Evolutionary conservation across 805 yeast genomes (phyloP), one percentile per base, ranked within the genome.

Genomic region (Clavispora vitiphila): DNA sequence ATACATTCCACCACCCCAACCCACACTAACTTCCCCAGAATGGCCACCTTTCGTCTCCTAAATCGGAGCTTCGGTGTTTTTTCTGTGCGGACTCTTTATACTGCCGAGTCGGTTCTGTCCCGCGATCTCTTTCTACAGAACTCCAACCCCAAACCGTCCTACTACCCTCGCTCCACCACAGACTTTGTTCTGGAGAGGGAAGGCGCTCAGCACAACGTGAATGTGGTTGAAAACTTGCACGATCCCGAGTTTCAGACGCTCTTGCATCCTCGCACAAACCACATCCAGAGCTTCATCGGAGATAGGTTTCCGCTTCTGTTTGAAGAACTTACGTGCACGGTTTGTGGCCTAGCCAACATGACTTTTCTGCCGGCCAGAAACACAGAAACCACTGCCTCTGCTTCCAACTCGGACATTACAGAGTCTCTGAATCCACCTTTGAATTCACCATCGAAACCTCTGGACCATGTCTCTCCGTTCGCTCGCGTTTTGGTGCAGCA

Each of bases 271-370:
- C 48, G 56, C 37, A 42, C 57, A 1, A 46, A 47, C 10, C 49
- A 51, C 5, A 34, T 65, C 8, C 60, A 56, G 38, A 40, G 35
- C 15, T 61, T 65, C 44, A 24, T 64, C 19, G 67, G 67, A 5
- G 34, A 37, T 2, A 48, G 47, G n/a, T 53, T 60, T 19, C 51
- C 51, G 9, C 45, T 62, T 9, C 57, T 47, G 53, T 39, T 55
- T 10, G 45, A 50, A 21, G 72, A 67, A 40, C 54, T 51, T 8
- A 25, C 59, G 5, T 41, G 57, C 24, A 51, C 66, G 2, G 34
- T 64, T 5, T 58, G 63, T 44, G 72, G 72, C 0, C 46, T 55
- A 15, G 51, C 66, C 29, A 54, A 60, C 18, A 44, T 58, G 37
- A 43, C 43, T 15, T 38, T 51, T 4, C 34, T 41, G 23, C 22